Percentiles rank a stretch among this genome's conserved stretches.
These are phyloP conservation scores for Gossypium raimondii DNA, from an alignment of 345 rosid species.

Conservation along the genomic window DNA sequence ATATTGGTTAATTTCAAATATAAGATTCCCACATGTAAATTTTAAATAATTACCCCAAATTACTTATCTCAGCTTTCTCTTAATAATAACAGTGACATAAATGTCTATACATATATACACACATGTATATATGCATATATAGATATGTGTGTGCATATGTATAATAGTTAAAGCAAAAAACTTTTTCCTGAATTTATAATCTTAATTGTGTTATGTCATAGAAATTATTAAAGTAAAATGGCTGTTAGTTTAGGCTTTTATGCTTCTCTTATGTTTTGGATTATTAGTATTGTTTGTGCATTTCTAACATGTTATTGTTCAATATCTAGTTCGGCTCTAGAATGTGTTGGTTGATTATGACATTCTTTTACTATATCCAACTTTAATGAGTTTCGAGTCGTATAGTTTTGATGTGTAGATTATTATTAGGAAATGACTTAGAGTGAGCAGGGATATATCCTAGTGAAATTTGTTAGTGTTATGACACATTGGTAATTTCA, in stretches of 20 bases:
- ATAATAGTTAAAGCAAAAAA: neutral
- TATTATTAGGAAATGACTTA: too few species aligned
- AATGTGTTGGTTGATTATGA: neutral
- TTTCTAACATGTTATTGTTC: neutral
- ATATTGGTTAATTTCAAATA: conserved; percentile 1
- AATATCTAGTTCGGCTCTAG: neutral
- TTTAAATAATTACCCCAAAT: neutral
- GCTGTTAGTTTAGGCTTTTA: neutral
- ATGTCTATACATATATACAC: neutral
- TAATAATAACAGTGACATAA: neutral
- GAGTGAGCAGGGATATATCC: too few species aligned
- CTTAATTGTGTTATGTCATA: neutral
- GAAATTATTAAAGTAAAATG: neutral
- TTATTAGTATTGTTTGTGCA: conserved; percentile 1
- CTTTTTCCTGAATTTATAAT: neutral
- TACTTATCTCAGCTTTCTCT: neutral
- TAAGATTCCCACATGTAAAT: neutral
- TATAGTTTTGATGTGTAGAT: neutral
- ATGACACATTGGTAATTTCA: too few species aligned
- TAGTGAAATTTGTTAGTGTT: too few species aligned
- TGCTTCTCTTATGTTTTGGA: neutral
- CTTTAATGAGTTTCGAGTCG: neutral
- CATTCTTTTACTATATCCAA: neutral
- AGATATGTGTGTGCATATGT: neutral
- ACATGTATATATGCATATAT: neutral